Evolutionary conservation across 352 stramenopile species (phyloP), one percentile per base, ranked within the genome.

Genomic region (Phytophthora cactorum): DNA sequence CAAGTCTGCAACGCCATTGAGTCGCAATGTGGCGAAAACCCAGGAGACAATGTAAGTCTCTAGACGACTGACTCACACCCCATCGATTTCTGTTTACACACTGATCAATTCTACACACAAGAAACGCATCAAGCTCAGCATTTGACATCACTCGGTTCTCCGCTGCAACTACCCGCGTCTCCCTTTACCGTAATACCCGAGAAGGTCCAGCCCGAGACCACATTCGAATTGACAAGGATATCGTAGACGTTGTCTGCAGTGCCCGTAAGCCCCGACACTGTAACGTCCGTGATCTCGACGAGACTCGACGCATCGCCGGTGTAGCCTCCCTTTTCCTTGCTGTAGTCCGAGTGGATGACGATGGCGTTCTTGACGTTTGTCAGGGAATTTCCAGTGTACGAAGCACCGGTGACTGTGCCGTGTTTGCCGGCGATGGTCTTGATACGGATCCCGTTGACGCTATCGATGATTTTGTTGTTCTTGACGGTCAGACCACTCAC

Each of bases 401-500:
- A 63, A 5, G 59, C 65, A 5, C 59, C 38, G 0, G 59, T 64
- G 39, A 68, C 47, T 8, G 27, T 46, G 25, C 65, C 65, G 15
- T 68, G 29, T 5, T 64, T 63, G 12, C 44, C 59, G 8, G 34
- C 17, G 29, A 72, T 72, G 1, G 65, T 72, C 46, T 72, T 72
- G 65, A 68, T 72, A 14, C 59, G 65, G 39, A 68, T 68, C 12
- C 63, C 63, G 43, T 72, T 71, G 12, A 73, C 64, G 27, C 63
- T 76, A 43, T 77, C 55, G 31, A 74, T 56, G 50, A 74, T 77
- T 43, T 62, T 74, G 60, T 74, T 77, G 55, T 68, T 68, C 44
- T 68, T 74, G 22, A 74, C 70, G 10, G 60, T 73, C 1, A 74
- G 38, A 5, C 69, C 69, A 32, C 51, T 70, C 28, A 77, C 69